phyloP scores from a whole-genome alignment of 495 filamentous ascomycete genomes.

The Tuber microsphaerosporum region DNA sequence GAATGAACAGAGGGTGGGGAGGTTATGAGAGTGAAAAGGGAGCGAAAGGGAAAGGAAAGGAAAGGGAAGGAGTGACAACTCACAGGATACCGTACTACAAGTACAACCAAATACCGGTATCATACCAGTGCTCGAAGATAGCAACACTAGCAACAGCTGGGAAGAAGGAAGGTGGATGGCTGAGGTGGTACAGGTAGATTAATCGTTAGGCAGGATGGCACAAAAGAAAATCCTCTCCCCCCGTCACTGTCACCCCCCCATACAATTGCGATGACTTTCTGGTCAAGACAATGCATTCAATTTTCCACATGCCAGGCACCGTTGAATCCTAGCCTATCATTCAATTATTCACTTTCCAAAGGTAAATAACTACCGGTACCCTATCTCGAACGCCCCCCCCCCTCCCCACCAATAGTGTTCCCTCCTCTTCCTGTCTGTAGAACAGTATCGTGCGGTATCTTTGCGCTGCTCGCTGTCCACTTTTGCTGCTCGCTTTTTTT shows the following conservation, averaged over 20 bases:
- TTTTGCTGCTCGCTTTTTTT: background rate
- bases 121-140: background rate
- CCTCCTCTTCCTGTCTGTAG: background rate
- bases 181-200: background rate
- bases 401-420: background rate
- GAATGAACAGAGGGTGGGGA: conserved; percentile 16
- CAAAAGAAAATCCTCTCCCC: background rate
- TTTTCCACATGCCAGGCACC: background rate
- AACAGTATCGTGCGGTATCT: too few relatives aligned
- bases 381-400: background rate
- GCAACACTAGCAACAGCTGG: background rate
- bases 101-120: background rate
- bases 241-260: background rate
- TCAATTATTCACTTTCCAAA: conserved; percentile 2
- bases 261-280: background rate
- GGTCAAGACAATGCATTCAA: background rate
- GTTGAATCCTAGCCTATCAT: background rate
- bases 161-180: background rate
- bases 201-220: background rate
- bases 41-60: background rate
- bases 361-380: background rate
- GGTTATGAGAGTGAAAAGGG: background rate
- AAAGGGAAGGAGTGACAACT: background rate
- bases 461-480: background rate
- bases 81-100: background rate